Evolutionary conservation across 495 filamentous ascomycete genomes (phyloP).

Genomic region (Amorphotheca resinae): DNA sequence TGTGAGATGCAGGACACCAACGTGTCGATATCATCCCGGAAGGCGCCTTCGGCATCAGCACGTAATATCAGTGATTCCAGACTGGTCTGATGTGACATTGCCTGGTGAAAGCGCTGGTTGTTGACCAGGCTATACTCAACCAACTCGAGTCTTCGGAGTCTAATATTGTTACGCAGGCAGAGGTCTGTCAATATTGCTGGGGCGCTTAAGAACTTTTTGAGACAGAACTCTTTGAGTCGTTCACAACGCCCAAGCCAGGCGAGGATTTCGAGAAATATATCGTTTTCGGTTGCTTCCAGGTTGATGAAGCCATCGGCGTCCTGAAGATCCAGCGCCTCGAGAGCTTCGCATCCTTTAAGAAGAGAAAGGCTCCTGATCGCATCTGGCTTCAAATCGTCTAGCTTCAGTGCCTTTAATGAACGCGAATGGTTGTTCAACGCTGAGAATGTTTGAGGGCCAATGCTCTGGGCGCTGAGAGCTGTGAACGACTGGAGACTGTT

Average conservation of each 20-base stretch:
- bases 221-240: slow-evolving; percentile 34
- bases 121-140: slow-evolving; percentile 33
- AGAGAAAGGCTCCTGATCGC: slow-evolving; percentile 35
- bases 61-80: slow-evolving; percentile 35
- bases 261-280: slow-evolving; percentile 37
- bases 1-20: slow-evolving; percentile 35
- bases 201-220: slow-evolving; percentile 38
- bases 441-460: slow-evolving; percentile 41
- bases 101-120: slow-evolving; percentile 37
- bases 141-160: slow-evolving; percentile 34
- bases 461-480: slow-evolving; percentile 36
- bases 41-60: slow-evolving; percentile 36
- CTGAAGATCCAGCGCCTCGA: slow-evolving; percentile 42
- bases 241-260: slow-evolving; percentile 45
- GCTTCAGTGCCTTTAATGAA: slow-evolving; percentile 42
- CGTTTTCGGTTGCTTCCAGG: slow-evolving; percentile 33
- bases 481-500: slow-evolving; percentile 50
- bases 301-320: slow-evolving; percentile 25
- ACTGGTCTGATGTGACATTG: slow-evolving; percentile 33
- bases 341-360: slow-evolving; percentile 37
- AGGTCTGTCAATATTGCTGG: slow-evolving; percentile 39
- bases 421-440: slow-evolving; percentile 44
- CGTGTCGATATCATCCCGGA: slow-evolving; percentile 32
- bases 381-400: slow-evolving; percentile 36
- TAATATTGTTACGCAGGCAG: slow-evolving; percentile 30